These are phyloP conservation scores for Ceratobasidium theobromae DNA, from an alignment of 1,284 basidiomycete genomes.

Conservation along the genomic window DNA sequence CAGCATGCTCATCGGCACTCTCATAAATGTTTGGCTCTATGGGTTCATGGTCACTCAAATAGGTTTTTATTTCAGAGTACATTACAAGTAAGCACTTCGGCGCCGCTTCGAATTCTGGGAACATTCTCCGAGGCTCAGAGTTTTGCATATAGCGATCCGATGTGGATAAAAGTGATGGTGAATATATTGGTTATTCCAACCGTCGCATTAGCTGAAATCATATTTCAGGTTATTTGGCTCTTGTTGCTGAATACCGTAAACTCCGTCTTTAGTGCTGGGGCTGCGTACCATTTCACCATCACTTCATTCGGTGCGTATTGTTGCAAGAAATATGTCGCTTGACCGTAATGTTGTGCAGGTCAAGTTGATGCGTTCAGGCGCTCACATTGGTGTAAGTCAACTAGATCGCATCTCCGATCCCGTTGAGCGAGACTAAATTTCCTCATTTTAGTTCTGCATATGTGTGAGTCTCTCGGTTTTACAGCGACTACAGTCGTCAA, in stretches of 20 bases:
- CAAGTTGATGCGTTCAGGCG: neutral
- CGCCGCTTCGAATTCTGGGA: too few species aligned
- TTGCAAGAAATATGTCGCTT: neutral
- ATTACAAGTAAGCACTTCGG: neutral
- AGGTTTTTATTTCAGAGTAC: neutral
- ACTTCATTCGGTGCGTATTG: constrained; percentile 15
- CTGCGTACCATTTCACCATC: constrained; percentile 16
- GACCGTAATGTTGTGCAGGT: neutral
- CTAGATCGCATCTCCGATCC: neutral
- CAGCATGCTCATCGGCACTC: constrained; percentile 5
- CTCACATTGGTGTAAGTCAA: constrained; percentile 27
- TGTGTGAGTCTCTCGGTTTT: neutral
- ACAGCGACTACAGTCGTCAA: too few species aligned
- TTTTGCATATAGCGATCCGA: neutral
- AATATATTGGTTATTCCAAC: too few species aligned
- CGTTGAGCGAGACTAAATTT: neutral
- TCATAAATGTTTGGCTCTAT: constrained; percentile 17
- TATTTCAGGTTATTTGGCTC: constrained; percentile 10
- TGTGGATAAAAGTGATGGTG: neutral
- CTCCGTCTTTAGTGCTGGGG: constrained; percentile 10
- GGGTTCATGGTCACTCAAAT: constrained; percentile 7
- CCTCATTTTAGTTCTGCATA: neutral
- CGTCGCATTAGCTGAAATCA: neutral
- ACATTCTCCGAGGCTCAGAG: neutral
- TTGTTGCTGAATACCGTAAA: constrained; percentile 7